phyloP scores from a whole-genome alignment of 495 filamentous ascomycete species.

The Hyaloscypha bicolor region DNA sequence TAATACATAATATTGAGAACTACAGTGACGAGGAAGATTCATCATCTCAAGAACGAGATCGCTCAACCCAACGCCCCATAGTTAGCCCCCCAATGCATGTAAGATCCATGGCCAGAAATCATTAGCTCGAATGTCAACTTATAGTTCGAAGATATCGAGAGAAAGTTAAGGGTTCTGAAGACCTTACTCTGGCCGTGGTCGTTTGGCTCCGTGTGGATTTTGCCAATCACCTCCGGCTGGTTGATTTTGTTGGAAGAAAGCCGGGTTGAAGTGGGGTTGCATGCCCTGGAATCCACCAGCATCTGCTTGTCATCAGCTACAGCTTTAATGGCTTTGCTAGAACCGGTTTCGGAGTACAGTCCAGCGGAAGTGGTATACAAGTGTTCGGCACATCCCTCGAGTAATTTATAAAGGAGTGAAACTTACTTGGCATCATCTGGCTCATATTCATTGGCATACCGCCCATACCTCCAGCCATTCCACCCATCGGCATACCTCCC shows the following conservation, averaged over 20 bases:
- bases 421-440: conserved; percentile 53
- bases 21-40: neutral
- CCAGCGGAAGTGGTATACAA: no score
- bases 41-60: neutral
- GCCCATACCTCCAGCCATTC: conserved; percentile 52
- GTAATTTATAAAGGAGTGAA: neutral
- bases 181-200: conserved; percentile 66
- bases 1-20: conserved; percentile 16
- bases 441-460: conserved; percentile 55
- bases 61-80: conserved; percentile 20
- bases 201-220: conserved; percentile 86
- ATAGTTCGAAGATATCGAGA: neutral
- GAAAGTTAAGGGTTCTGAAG: neutral
- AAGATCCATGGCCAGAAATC: conserved; percentile 3
- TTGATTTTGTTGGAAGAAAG: conserved; percentile 72
- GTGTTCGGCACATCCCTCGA: no score
- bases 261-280: conserved; percentile 76
- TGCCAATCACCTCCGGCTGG: conserved; percentile 55
- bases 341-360: neutral
- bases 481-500: conserved; percentile 53
- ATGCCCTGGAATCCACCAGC: conserved; percentile 67
- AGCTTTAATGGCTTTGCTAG: conserved; percentile 26
- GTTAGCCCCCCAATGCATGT: conserved; percentile 25
- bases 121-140: neutral
- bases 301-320: conserved; percentile 32